phyloP scores from a whole-genome alignment of 148 eudicot genomes.

The Vaccinium vitisidaea region DNA sequence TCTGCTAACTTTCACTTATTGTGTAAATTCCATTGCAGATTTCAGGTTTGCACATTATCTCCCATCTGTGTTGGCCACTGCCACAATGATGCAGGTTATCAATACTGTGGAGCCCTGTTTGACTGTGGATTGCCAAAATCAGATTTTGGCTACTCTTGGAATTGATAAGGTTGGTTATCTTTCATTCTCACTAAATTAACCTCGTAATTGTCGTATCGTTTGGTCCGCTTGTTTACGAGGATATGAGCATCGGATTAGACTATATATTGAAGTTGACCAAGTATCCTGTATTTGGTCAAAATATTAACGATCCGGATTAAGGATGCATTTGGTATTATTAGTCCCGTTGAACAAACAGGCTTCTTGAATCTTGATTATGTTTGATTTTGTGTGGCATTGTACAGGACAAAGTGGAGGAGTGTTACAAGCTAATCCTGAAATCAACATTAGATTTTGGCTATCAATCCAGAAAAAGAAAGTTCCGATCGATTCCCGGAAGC shows the following conservation, averaged over 20 bases:
- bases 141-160: conserved; percentile 48
- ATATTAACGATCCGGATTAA: background rate
- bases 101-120: conserved; percentile 46
- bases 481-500: conserved; percentile 54
- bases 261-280: background rate
- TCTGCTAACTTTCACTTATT: background rate
- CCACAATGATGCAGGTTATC: conserved; percentile 58
- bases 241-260: background rate
- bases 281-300: too few relatives aligned
- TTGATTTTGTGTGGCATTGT: background rate
- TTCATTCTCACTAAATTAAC: background rate
- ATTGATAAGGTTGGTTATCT: conserved; percentile 42
- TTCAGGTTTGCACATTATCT: conserved; percentile 46
- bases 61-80: conserved; percentile 65
- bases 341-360: background rate
- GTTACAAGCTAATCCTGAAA: conserved; percentile 45
- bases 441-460: conserved; percentile 24
- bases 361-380: background rate
- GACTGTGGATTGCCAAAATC: conserved; percentile 43
- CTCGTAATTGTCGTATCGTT: background rate
- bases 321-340: background rate
- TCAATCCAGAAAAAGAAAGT: conserved; percentile 51
- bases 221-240: background rate
- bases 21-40: conserved; percentile 35
- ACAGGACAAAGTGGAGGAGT: conserved; percentile 62